Base-by-base conservation (phyloP, 1,139 yeast species). In the Pichia sp. region DNA sequence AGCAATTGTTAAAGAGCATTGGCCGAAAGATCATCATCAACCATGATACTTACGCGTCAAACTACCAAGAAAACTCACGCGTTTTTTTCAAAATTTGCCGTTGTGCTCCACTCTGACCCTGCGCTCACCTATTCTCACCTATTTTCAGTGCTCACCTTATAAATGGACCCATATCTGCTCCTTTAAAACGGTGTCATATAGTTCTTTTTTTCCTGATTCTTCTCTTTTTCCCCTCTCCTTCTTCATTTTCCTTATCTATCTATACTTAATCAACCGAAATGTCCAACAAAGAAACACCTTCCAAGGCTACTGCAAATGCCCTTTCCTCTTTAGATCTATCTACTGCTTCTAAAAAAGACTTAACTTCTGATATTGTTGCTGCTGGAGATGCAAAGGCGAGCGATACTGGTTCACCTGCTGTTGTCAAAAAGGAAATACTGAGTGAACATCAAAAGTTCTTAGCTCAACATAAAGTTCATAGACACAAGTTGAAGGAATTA, bases 401-500 rank as follows among this genome's bases (percentile, higher is more conserved):
- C 47, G 61, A 58, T 27, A 56, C 56, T 18, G 60, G 60, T 30
- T 40, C 47, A 13, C 26, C 43, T 18, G 39, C 50, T 30, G 52
- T 42, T 22, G 53, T 50, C 22, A 54, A 35, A 36, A 23, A 38
- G 15, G 36, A 53, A n/a, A 50, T 45, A 23, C 12, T 46, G 32
- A 23, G 47, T n/a, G 56, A 52, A 50, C 94, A 85, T 66, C 57
- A 68, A 51, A 68, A 69, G 45, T 85, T 84, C 67, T 70, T 84
- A 64, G 65, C 67, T 44, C 68, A 72, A 55, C 90, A 83, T 69
- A 75, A 70, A 59, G 80, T 76, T 40, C 89, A 81, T 65, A 84
- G 94, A 72, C 84, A 79, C 61, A 56, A 76, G 56, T 72, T 89
- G 60, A 84, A 83, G 72, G 88, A 73, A 54, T 59, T 77, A 60